phyloP scores from a whole-genome alignment of 257 asterid species.

The Nicotiana paniculata region DNA sequence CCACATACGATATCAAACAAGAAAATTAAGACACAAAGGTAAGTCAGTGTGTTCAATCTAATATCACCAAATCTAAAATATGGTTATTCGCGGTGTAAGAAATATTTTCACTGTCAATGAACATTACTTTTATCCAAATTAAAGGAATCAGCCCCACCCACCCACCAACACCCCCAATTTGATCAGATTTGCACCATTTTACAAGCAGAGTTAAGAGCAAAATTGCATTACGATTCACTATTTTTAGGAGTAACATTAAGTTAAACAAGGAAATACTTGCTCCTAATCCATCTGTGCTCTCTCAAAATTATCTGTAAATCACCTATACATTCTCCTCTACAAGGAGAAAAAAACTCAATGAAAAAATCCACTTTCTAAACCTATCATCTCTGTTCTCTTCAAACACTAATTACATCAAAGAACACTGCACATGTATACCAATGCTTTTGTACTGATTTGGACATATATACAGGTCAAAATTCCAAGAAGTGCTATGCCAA shows the following conservation, averaged over 20 bases:
- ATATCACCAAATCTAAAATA: no score
- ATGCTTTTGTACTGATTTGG: constrained; percentile 38
- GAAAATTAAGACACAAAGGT: no score
- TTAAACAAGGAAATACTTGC: not conserved
- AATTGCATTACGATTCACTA: not conserved
- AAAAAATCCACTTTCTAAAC: not conserved
- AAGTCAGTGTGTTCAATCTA: no score
- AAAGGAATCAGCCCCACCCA: no score
- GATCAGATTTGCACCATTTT: not conserved
- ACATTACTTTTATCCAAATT: no score
- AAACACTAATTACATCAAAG: constrained; percentile 17
- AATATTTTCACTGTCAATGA: no score
- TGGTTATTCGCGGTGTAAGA: no score
- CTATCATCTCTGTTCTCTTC: not conserved
- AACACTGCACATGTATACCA: constrained; percentile 30
- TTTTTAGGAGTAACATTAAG: not conserved
- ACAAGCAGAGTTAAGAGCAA: not conserved
- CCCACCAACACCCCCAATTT: no score
- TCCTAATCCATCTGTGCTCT: not conserved
- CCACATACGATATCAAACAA: no score
- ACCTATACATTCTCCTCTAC: constrained; percentile 5
- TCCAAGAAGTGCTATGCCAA: not conserved
- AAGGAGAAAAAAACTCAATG: not conserved
- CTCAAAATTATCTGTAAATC: not conserved
- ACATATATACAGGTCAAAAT: constrained; percentile 23